Conservation (phyloP, 2,329 filamentous ascomycete genomes). For the Penicillium oxalicum region DNA sequence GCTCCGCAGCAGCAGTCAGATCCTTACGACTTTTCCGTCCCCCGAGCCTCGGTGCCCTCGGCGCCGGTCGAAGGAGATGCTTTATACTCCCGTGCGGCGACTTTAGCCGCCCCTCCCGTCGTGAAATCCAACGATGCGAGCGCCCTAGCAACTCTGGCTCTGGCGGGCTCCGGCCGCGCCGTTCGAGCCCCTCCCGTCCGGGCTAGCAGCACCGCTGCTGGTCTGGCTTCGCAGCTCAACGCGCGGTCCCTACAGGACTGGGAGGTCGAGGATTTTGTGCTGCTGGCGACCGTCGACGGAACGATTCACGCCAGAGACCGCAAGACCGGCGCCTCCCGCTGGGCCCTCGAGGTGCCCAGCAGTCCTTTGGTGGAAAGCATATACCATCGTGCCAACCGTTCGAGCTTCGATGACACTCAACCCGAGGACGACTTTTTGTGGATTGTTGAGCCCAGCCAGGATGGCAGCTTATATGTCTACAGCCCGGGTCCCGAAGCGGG, state of each 20-base stretch:
- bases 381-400: constrained; percentile 67
- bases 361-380: constrained; percentile 86
- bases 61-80: constrained; percentile 18
- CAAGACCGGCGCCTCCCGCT: constrained; percentile 74
- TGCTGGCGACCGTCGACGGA: constrained; percentile 99
- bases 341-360: constrained; percentile 72
- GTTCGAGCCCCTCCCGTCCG: constrained; percentile 89
- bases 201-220: constrained; percentile 56
- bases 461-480: constrained; percentile 84
- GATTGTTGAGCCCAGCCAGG: constrained; percentile 86
- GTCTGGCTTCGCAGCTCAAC: constrained; percentile 75
- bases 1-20: constrained; percentile 58
- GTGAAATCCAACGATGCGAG: constrained; percentile 63
- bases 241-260: constrained; percentile 98
- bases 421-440: constrained; percentile 81
- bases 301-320: constrained; percentile 87
- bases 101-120: constrained; percentile 20
- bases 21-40: constrained; percentile 23
- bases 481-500: constrained; percentile 55
- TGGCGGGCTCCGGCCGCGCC: constrained; percentile 66
- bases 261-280: constrained; percentile 99
- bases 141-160: constrained; percentile 97
- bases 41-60: constrained; percentile 25
- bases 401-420: constrained; percentile 51
- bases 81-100: constrained; percentile 11